Base-by-base conservation (phyloP, 352 stramenopile species). In the Phytophthora uliginosa region DNA sequence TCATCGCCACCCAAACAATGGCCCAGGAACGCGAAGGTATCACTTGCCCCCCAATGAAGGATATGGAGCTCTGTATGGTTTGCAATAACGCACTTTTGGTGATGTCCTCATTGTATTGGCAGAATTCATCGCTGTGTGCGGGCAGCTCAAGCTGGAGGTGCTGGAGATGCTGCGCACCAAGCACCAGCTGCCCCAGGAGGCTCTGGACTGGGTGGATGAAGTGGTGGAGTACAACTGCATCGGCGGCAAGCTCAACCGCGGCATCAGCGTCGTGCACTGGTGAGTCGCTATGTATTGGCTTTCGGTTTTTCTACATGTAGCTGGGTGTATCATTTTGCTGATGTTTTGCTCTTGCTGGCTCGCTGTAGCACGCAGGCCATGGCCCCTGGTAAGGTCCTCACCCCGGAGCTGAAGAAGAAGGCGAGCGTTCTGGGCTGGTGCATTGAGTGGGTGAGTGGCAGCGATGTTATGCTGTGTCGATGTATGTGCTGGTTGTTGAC, bases 171-270 rank as follows among this genome's bases (percentile, higher is more conserved):
- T 96, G 68, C 69, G 63, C 38, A 77, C 63, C 22, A 83, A 95
- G 68, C 83, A 92, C 76, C 59, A 78, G 34, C 86, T 97, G 77
- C 89, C 91, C 17, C 82, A 95, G 63, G 88, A 97, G 17, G 78
- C 89, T 38, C 70, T 94, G 51, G 84, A 94, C 69, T 96, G 86
- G 85, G 79, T 96, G 59, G 74, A 89, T 17, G 65, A 93, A 69
- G 71, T 98, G 62, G 82, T 99, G 38, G 86, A 98, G 47, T 99
- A 99, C 92, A 99, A 98, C 75, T 98, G 99, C 73, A 90, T 97
- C 31, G 97, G 97, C 59, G 98, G 98, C 36, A 99, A 99, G 87
- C 94, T 99, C 71, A 99, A 99, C 81, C 94, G 98, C 57, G 98
- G 98, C 50, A 93, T 99, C 51, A 99, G 96, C 67, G 97, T 99